Conservation (phyloP, 2,329 filamentous ascomycete genomes). For the Aspergillus pseudonomiae region DNA sequence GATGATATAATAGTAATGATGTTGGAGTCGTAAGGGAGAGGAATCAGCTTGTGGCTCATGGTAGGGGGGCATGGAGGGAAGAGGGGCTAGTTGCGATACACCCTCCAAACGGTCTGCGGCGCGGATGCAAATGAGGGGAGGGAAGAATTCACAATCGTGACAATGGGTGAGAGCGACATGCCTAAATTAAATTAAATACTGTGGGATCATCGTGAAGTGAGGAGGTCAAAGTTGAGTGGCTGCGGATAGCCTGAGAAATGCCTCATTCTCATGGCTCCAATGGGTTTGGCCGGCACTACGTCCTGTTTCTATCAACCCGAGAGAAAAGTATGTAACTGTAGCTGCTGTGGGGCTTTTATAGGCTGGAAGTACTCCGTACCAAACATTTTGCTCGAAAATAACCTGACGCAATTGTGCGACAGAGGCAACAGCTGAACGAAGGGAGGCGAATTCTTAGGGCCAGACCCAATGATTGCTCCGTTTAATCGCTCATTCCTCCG, state of each 20-base stretch:
- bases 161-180: neutral
- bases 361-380: neutral
- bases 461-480: neutral
- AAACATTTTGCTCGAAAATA: neutral
- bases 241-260: slow-evolving; percentile 4
- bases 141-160: neutral
- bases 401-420: neutral
- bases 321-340: neutral
- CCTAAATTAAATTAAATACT: neutral
- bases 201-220: neutral
- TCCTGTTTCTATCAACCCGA: neutral
- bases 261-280: neutral
- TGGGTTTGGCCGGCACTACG: neutral
- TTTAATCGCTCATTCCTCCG: slow-evolving; percentile 5
- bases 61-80: slow-evolving; percentile 9
- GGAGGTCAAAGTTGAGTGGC: neutral
- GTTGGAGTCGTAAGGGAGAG: slow-evolving; percentile 18
- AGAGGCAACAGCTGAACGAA: neutral
- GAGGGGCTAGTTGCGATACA: neutral
- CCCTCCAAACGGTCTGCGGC: neutral
- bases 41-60: slow-evolving; percentile 10
- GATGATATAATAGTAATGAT: slow-evolving; percentile 72
- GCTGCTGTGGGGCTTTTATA: neutral
- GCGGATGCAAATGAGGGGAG: too few species aligned
- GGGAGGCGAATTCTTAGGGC: neutral